Conservation (phyloP, 257 asterid genomes). For the Capsicum baccatum region DNA sequence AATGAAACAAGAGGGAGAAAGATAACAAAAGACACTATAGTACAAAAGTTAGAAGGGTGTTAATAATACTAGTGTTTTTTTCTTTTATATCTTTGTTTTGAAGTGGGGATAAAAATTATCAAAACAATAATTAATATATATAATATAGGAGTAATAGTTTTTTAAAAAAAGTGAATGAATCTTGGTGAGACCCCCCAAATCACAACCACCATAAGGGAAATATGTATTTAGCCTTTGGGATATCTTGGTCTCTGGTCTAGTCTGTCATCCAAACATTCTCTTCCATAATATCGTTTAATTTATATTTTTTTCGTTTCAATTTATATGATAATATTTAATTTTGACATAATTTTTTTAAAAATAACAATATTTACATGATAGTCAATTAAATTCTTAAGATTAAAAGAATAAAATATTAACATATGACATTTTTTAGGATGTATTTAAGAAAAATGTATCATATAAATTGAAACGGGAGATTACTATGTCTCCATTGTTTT, state of each 20-base stretch:
- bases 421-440: background rate
- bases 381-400: background rate
- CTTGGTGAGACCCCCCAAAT: conserved; percentile 49
- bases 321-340: background rate
- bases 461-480: no score
- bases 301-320: background rate
- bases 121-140: background rate
- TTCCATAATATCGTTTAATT: no score
- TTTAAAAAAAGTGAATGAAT: conserved; percentile 24
- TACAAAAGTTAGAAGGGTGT: background rate
- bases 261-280: background rate
- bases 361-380: no score
- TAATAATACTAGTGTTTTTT: background rate
- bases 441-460: background rate
- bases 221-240: conserved; percentile 13
- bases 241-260: background rate
- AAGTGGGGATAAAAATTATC: background rate
- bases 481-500: background rate
- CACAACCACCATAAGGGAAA: conserved; percentile 38
- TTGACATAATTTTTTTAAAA: no score
- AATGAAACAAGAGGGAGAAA: background rate
- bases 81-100: background rate
- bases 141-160: no score
- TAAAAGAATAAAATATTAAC: background rate
- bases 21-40: background rate